Conservation (phyloP, 768 basidiomycete species). For the Leccinum truebloodii region DNA sequence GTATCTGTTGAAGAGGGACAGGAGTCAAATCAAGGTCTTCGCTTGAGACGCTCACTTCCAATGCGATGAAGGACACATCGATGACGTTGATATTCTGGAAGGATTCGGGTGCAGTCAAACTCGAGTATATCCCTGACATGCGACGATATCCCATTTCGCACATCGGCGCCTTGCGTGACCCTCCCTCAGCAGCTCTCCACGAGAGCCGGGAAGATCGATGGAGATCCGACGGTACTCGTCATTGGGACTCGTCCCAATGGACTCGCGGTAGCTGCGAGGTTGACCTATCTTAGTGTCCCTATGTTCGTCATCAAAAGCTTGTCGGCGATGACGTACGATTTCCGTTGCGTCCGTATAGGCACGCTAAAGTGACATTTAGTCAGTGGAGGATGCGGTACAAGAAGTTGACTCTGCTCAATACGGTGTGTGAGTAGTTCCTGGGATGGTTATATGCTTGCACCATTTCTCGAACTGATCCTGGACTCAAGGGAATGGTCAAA, state of each 20-base stretch:
- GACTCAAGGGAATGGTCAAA: constrained; percentile 47
- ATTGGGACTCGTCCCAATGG: constrained; percentile 70
- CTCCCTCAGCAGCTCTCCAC: constrained; percentile 38
- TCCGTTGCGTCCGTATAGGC: not conserved
- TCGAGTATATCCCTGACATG: not conserved
- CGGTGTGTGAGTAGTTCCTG: constrained; percentile 42
- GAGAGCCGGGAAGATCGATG: constrained; percentile 51
- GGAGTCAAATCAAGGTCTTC: no score
- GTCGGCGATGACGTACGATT: constrained; percentile 47
- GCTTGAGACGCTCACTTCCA: no score
- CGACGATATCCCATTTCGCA: not conserved
- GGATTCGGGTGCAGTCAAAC: not conserved
- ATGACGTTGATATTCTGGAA: no score
- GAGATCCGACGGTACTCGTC: constrained; percentile 57
- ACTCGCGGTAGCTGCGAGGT: constrained; percentile 58
- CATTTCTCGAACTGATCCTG: not conserved
- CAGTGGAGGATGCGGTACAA: constrained; percentile 60
- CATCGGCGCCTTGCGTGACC: constrained; percentile 42
- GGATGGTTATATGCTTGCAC: constrained; percentile 8
- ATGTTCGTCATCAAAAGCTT: constrained; percentile 54
- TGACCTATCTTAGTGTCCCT: constrained; percentile 55
- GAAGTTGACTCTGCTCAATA: constrained; percentile 52
- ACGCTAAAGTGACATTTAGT: constrained; percentile 5
- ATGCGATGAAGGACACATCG: no score
- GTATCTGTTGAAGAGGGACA: no score